phyloP scores from a whole-genome alignment of 768 basidiomycete genomes.

The Boletus huronensis region DNA sequence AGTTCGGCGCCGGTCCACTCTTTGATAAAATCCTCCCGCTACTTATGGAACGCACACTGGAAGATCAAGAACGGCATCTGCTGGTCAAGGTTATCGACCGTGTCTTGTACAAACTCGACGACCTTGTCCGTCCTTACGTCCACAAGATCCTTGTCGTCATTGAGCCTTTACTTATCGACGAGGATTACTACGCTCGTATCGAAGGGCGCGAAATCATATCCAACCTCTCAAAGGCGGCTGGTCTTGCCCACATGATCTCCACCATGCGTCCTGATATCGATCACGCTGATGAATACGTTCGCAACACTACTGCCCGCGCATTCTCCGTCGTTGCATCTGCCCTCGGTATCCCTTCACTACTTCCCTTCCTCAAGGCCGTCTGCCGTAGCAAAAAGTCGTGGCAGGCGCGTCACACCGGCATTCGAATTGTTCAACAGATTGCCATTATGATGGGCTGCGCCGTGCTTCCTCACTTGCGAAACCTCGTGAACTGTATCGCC shows the following conservation, averaged over 20 bases:
- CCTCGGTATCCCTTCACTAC: conserved; percentile 93
- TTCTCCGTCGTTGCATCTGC: conserved; percentile 99
- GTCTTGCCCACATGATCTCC: conserved; percentile 99
- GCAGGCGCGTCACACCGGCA: conserved; percentile 99
- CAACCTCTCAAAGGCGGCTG: conserved; percentile 96
- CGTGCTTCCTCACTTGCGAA: conserved; percentile 93
- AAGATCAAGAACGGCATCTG: conserved; percentile 97
- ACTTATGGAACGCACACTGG: conserved; percentile 95
- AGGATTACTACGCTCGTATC: conserved; percentile 94
- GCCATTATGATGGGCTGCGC: conserved; percentile 99
- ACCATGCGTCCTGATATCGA: conserved; percentile 99
- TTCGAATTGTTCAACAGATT: conserved; percentile 99
- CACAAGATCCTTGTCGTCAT: conserved; percentile 99
- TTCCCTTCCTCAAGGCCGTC: conserved; percentile 98
- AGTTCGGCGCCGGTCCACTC: conserved; percentile 95
- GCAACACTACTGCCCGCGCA: conserved; percentile 97
- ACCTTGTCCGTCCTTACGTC: conserved; percentile 96
- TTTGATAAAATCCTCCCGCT: conserved; percentile 98
- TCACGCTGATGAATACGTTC: conserved; percentile 98
- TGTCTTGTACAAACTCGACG: conserved; percentile 97
- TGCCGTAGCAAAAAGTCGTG: conserved; percentile 99
- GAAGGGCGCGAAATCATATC: conserved; percentile 99
- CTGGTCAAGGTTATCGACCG: conserved; percentile 99
- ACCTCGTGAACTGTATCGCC: conserved; percentile 94
- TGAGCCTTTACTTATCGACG: conserved; percentile 96